These are phyloP conservation scores for Metarhizium guizhouense DNA, from an alignment of 2,329 filamentous ascomycete species.

Conservation along the genomic window DNA sequence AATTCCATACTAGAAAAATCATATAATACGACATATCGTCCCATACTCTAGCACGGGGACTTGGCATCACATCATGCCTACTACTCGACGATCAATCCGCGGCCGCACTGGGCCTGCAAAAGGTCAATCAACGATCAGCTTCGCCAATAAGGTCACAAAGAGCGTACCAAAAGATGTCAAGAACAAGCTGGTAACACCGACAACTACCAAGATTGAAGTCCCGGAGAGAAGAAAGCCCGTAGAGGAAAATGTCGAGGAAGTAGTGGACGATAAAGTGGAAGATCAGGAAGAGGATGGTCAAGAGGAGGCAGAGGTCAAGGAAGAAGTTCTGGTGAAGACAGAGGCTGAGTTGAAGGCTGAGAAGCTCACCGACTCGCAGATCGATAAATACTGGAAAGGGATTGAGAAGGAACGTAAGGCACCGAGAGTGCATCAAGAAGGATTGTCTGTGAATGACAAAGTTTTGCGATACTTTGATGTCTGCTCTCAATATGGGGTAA, in stretches of 20 bases:
- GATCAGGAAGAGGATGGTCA: slow-evolving; percentile 18
- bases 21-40: not conserved
- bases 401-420: slow-evolving; percentile 63
- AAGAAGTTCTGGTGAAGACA: slow-evolving; percentile 31
- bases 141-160: slow-evolving; percentile 50
- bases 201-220: slow-evolving; percentile 25
- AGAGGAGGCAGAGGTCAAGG: slow-evolving; percentile 15
- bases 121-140: slow-evolving; percentile 47
- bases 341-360: slow-evolving; percentile 50
- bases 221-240: slow-evolving; percentile 13
- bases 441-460: slow-evolving; percentile 67
- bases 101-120: slow-evolving; percentile 28
- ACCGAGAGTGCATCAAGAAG: slow-evolving; percentile 68
- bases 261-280: slow-evolving; percentile 11
- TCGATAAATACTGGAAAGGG: slow-evolving; percentile 67
- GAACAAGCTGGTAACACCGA: slow-evolving; percentile 27
- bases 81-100: slow-evolving; percentile 37
- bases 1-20: not conserved
- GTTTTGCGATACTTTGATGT: slow-evolving; percentile 88
- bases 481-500: slow-evolving; percentile 82
- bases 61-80: slow-evolving; percentile 31
- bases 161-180: slow-evolving; percentile 38
- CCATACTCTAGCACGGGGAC: not conserved
- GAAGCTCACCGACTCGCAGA: slow-evolving; percentile 56
- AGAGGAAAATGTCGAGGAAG: slow-evolving; percentile 9